Evolutionary conservation across 352 stramenopile species (phyloP).

Genomic region (Phytophthora capsici): DNA sequence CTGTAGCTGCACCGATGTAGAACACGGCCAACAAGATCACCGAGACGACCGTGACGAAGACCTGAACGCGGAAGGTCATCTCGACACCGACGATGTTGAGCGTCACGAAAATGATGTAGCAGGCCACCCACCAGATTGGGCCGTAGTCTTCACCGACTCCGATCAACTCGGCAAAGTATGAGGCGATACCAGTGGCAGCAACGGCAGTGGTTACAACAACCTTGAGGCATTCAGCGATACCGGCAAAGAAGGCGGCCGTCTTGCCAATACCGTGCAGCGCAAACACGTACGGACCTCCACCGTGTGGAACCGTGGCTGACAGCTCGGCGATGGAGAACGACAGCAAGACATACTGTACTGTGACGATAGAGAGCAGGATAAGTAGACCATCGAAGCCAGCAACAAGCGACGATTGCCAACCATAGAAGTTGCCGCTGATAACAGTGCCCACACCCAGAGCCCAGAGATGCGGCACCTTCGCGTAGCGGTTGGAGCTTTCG

Average conservation of each 20-base stretch:
- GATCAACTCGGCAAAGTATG: constrained; percentile 59
- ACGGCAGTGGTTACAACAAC: constrained; percentile 59
- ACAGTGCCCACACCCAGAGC: constrained; percentile 59
- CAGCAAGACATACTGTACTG: constrained; percentile 61
- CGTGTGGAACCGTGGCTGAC: constrained; percentile 48
- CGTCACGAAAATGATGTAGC: constrained; percentile 57
- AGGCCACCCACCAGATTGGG: constrained; percentile 53
- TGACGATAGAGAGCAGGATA: constrained; percentile 61
- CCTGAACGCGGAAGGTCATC: constrained; percentile 63
- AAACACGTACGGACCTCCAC: constrained; percentile 62
- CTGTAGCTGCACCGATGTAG: constrained; percentile 51
- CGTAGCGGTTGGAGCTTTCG: constrained; percentile 42
- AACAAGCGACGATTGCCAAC: constrained; percentile 51
- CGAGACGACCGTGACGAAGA: constrained; percentile 47
- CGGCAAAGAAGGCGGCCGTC: constrained; percentile 53
- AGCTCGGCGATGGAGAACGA: constrained; percentile 73
- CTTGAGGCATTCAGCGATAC: constrained; percentile 59
- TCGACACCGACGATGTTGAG: constrained; percentile 59
- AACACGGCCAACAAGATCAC: constrained; percentile 59
- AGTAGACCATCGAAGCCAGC: constrained; percentile 45
- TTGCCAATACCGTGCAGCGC: constrained; percentile 56
- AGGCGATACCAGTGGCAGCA: constrained; percentile 56
- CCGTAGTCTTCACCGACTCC: constrained; percentile 30
- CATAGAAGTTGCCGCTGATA: constrained; percentile 63
- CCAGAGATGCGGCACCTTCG: constrained; percentile 61